Evolutionary conservation across 1,284 basidiomycete species (phyloP), one percentile per base, ranked within the genome.

Genomic region (Marasmius oreades): DNA sequence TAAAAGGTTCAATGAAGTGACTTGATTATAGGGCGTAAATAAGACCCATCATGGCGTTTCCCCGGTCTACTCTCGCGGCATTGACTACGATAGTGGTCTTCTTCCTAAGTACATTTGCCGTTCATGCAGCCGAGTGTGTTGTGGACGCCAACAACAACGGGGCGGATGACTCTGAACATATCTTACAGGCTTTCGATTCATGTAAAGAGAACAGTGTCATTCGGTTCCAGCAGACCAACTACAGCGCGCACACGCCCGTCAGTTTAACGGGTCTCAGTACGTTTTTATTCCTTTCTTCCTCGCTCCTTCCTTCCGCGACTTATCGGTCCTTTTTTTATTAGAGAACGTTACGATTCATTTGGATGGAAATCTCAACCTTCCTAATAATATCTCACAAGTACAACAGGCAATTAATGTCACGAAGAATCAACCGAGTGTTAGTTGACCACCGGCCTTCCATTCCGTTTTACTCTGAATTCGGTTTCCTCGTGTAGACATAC

Each of bases 331-430:
- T 16, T 1, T 7, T 14, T n/a, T 20, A 16, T 12, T 34, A 76
- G 74, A 67, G 52, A 77, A 78, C 54, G 75, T 79, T 23, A 70
- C 73, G n/a, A 69, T 79, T 14, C 68, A 66, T 26, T 59, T 79
- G n/a, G 66, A 74, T 26, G 77, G 77, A n/a, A 80, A 79, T 59
- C 61, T 79, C 16, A 67, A 75, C 56, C 70, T 80, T 8, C 77
- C 77, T 0, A 67, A 69, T 34, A 73, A 78, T 60, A 73, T 79
- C 11, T 63, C 72, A 4, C 65, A 66, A 34, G 71, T 80, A 18
- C 77, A 78, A 59, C 61, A 67, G 33, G 66, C 61, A 53, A 71
- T 73, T 58, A 70, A 71, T 53, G 60, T 61, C 48, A 70, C 72
- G 5, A 62, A 57, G 12, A 71, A 73, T 50, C 69, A 68, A 47